Evolutionary conservation across 2,329 filamentous ascomycete genomes (phyloP).

Genomic region (Elsinoe necatrix): DNA sequence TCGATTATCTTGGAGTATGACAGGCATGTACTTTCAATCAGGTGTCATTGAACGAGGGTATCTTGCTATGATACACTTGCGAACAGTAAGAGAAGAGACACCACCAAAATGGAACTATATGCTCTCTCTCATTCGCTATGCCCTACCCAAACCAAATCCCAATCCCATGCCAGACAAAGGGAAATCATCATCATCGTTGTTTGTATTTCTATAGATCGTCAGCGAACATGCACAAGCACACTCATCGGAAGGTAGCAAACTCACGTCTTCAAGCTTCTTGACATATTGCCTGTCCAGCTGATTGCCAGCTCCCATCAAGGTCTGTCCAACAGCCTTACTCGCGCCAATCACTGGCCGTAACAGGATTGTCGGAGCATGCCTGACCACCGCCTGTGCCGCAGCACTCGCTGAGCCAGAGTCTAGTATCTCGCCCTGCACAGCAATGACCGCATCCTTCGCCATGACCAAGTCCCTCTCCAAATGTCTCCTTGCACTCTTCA

Average conservation of each 20-base stretch:
- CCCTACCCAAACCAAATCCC: neutral
- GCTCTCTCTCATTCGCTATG: conserved; percentile 7
- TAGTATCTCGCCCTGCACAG: conserved; percentile 83
- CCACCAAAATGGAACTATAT: neutral
- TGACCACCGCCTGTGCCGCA: conserved; percentile 68
- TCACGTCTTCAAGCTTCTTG: conserved; percentile 78
- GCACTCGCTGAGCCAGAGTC: conserved; percentile 75
- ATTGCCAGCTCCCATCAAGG: conserved; percentile 86
- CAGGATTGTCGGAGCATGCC: conserved; percentile 84
- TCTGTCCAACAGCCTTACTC: conserved; percentile 79
- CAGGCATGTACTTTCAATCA: neutral
- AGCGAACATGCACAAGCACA: neutral
- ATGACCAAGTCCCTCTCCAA: conserved; percentile 80
- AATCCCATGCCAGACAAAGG: neutral
- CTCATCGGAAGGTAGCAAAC: conserved; percentile 32
- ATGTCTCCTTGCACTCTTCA: conserved; percentile 73
- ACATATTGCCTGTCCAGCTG: conserved; percentile 75
- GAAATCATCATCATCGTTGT: conserved; percentile 7
- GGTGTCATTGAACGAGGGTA: conserved; percentile 8
- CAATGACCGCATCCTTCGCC: conserved; percentile 85
- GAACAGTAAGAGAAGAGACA: neutral
- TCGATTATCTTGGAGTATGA: too few relatives aligned
- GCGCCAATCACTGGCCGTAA: conserved; percentile 85
- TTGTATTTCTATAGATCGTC: conserved; percentile 18
- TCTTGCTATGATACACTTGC: neutral